Conservation (phyloP, 306 rosid genomes). For the Glycine soja region DNA sequence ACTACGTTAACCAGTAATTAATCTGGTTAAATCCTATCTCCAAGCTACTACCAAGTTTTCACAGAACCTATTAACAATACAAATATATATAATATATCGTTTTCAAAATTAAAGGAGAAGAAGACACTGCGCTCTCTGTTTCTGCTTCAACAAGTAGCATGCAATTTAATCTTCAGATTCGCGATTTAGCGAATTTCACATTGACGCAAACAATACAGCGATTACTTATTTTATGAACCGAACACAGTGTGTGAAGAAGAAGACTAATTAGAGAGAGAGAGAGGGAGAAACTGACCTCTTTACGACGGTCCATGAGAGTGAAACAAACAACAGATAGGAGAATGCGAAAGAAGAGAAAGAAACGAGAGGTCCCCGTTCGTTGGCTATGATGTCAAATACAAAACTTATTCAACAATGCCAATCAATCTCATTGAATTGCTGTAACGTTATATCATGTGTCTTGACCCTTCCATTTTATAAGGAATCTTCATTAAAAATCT, state of each 20-base stretch:
- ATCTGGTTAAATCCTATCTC: background rate
- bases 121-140: background rate
- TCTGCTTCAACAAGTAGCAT: background rate
- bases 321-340: background rate
- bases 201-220: background rate
- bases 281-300: conserved; percentile 65
- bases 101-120: background rate
- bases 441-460: background rate
- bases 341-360: background rate
- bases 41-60: background rate
- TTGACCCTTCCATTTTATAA: too few species aligned
- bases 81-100: too few species aligned
- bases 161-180: conserved; percentile 9
- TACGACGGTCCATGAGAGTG: conserved; percentile 73
- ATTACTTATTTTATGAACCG: too few species aligned
- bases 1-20: background rate
- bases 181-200: background rate
- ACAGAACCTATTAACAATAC: background rate
- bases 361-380: background rate
- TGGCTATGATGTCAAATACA: too few species aligned
- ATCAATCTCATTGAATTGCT: background rate
- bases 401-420: conserved; percentile 8
- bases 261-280: too few species aligned
- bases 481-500: too few species aligned
- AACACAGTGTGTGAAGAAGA: too few species aligned